phyloP scores from a whole-genome alignment of 2,329 filamentous ascomycete species.

The Teratosphaeria destructans region DNA sequence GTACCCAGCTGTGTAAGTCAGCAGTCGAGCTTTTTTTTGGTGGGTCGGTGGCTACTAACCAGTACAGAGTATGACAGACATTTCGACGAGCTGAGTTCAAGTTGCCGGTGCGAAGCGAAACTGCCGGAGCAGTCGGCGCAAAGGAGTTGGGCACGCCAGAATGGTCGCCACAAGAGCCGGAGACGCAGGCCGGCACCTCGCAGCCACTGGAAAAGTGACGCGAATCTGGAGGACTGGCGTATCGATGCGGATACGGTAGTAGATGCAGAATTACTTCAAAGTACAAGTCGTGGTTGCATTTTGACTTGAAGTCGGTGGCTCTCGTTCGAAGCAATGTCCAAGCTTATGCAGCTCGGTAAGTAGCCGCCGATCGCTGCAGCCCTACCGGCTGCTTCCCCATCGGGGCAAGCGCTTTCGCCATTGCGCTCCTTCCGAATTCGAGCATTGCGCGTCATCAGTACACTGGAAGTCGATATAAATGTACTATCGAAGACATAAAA shows the following conservation, averaged over 20 bases:
- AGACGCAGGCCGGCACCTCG: too few relatives aligned
- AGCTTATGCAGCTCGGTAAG: background rate
- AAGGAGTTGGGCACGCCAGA: background rate
- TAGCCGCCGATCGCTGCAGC: background rate
- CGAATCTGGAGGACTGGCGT: background rate
- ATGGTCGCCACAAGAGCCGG: background rate
- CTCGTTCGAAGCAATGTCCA: background rate
- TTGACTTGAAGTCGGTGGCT: background rate
- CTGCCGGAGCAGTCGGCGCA: background rate
- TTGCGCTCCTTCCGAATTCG: background rate
- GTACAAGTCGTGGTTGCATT: background rate
- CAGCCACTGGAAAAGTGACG: background rate
- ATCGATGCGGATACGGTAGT: background rate
- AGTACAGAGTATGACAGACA: slow-evolving; percentile 60
- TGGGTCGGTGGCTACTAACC: slow-evolving; percentile 33
- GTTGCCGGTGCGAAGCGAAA: background rate
- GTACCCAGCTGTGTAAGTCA: slow-evolving; percentile 47
- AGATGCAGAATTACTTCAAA: background rate
- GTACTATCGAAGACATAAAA: too few relatives aligned
- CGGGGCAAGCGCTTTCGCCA: background rate
- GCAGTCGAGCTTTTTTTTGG: slow-evolving; percentile 4
- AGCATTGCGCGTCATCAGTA: background rate
- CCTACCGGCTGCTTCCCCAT: background rate
- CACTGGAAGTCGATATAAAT: too few relatives aligned
- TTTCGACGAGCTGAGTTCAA: slow-evolving; percentile 18